phyloP scores from a whole-genome alignment of 2,329 filamentous ascomycete species.

The Phoma sp. region DNA sequence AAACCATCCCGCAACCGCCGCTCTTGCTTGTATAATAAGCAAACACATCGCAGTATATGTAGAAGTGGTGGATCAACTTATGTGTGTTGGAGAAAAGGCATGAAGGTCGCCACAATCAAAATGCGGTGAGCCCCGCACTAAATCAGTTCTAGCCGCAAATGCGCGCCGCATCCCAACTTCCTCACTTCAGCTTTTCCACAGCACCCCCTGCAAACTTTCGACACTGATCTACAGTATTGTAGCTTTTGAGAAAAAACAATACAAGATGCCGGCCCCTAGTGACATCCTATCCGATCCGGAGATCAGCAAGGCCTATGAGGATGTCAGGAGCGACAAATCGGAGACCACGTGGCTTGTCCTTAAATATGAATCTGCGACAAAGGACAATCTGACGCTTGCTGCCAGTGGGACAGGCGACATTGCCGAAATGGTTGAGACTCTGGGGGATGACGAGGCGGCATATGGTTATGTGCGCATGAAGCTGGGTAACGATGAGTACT shows the following conservation, averaged over 20 bases:
- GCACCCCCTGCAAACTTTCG: slow-evolving; percentile 9
- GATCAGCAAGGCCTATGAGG: slow-evolving; percentile 68
- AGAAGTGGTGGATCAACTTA: no score
- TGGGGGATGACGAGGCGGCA: slow-evolving; percentile 67
- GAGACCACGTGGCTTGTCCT: slow-evolving; percentile 71
- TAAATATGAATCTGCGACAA: slow-evolving; percentile 56
- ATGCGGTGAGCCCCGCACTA: slow-evolving; percentile 17
- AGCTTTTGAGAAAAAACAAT: not conserved
- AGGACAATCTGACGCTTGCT: slow-evolving; percentile 63
- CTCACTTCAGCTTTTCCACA: slow-evolving; percentile 9
- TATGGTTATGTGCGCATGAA: slow-evolving; percentile 66
- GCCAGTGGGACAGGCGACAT: slow-evolving; percentile 67
- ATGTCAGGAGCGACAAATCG: slow-evolving; percentile 70
- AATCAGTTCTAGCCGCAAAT: slow-evolving; percentile 5
- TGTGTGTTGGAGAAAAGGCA: not conserved
- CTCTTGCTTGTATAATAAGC: no score
- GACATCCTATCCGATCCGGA: slow-evolving; percentile 55
- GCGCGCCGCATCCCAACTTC: slow-evolving; percentile 19
- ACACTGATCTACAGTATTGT: not conserved
- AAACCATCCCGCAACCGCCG: no score
- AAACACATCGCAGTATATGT: no score
- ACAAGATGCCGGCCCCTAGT: slow-evolving; percentile 35
- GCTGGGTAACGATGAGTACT: slow-evolving; percentile 74
- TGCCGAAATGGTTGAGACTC: slow-evolving; percentile 60
- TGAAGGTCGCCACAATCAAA: slow-evolving; percentile 5